Evolutionary conservation across 805 yeast species (phyloP), one percentile per base, ranked within the genome.

Genomic region (Monosporozyma siamensis): DNA sequence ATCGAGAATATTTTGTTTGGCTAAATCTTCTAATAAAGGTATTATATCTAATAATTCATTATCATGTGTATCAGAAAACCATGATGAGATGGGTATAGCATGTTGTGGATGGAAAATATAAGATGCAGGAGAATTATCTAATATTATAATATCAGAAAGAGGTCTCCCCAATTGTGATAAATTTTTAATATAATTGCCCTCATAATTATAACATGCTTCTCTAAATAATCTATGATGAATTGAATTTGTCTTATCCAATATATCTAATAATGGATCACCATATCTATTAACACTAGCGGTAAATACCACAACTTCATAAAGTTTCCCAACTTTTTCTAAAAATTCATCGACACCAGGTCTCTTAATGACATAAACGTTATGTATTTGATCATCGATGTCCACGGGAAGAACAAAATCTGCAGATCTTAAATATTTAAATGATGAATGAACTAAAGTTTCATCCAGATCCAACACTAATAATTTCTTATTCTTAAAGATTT

Each of bases 61-160:
- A 63, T 92, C 99, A 63, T 92, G 98, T 23, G 92, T 79, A 65
- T 92, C 99, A 51, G 95, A 85, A 70, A 92, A 92, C 99, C 99
- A 92, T 61, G 92, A 81, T 51, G 95, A 85, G 23, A 92, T 85
- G 20, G 99, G 99, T 23, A 92, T 82, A 7, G 97, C 95, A 67
- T 92, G 96, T 63, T 87, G 95, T 17, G 98, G 99, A 60, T 92
- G 97, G 71, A 92, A 85, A 44, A 90, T 80, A 64, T 92, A 92
- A n/a, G 96, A 86, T 3, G 97, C 95, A 1, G 99, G 97, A 2
- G 97, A 89, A 64, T 92, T 92, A 68, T 92, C 99, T 50, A 92
- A 78, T 51, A 92, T 92, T 44, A 92, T 88, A 35, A 83, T 69
- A 51, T 88, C 95, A 44, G 74, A 67, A 48, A 92, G 68, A 2